Percentiles rank a stretch among this genome's conserved stretches.
These are phyloP conservation scores for Sordariomycetes sp. DNA, from an alignment of 2,329 filamentous ascomycete species.

Conservation along the genomic window DNA sequence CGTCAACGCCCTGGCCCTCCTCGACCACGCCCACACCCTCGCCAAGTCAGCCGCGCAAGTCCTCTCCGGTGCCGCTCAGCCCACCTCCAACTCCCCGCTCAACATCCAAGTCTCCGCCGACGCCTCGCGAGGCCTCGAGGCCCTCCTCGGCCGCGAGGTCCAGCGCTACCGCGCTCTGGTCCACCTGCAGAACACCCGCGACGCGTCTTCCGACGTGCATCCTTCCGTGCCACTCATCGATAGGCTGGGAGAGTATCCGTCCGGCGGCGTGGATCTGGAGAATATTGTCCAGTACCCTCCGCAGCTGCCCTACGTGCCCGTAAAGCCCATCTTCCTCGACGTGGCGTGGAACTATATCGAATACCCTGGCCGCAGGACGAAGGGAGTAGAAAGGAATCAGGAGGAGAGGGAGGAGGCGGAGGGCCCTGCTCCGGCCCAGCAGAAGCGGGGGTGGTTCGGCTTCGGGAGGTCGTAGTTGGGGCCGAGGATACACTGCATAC, in stretches of 20 bases:
- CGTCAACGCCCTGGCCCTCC: slow-evolving; percentile 76
- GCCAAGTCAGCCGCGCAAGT: slow-evolving; percentile 40
- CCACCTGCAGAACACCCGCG: slow-evolving; percentile 60
- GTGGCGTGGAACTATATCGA: slow-evolving; percentile 97
- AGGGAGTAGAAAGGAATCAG: slow-evolving; percentile 14
- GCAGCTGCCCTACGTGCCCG: slow-evolving; percentile 68
- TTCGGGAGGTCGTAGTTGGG: slow-evolving; percentile 39
- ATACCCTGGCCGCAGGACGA: slow-evolving; percentile 54
- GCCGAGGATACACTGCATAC: neutral
- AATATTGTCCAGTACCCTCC: slow-evolving; percentile 85
- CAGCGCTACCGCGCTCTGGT: slow-evolving; percentile 78
- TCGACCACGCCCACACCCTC: slow-evolving; percentile 59
- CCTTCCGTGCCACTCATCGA: slow-evolving; percentile 53
- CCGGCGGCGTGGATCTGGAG: slow-evolving; percentile 56
- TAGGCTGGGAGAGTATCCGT: slow-evolving; percentile 63
- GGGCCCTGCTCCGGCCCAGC: slow-evolving; percentile 27
- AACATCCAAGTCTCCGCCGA: slow-evolving; percentile 16
- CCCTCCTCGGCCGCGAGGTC: slow-evolving; percentile 58
- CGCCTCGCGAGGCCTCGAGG: slow-evolving; percentile 41
- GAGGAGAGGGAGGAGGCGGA: slow-evolving; percentile 16
- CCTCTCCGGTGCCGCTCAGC: slow-evolving; percentile 12
- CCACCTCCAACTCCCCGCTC: slow-evolving; percentile 16
- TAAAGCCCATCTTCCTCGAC: slow-evolving; percentile 93
- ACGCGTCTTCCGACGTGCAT: slow-evolving; percentile 24
- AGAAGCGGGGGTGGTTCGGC: slow-evolving; percentile 69